phyloP scores from a whole-genome alignment of 2,329 filamentous ascomycete species.

The Rhinocladiella mackenziei region DNA sequence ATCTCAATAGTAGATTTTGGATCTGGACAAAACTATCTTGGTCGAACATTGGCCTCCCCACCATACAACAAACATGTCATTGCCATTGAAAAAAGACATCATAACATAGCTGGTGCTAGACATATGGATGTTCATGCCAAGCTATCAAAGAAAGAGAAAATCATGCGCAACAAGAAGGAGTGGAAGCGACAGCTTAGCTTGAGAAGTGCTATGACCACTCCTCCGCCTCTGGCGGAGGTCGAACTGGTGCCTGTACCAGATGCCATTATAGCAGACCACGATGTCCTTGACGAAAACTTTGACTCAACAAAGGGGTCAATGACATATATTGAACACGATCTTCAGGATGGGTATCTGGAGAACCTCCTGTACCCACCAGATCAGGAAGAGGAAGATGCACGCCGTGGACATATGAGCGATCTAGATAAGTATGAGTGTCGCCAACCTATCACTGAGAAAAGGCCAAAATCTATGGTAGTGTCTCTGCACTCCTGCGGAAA shows the following conservation, averaged over 20 bases:
- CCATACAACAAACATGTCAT: slow-evolving; percentile 85
- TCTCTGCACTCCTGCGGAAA: slow-evolving; percentile 98
- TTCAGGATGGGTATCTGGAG: slow-evolving; percentile 42
- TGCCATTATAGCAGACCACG: background rate
- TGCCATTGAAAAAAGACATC: slow-evolving; percentile 80
- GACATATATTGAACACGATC: slow-evolving; percentile 45
- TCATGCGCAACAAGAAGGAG: slow-evolving; percentile 76
- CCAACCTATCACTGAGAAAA: no score
- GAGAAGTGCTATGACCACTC: slow-evolving; percentile 5
- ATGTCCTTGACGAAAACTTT: slow-evolving; percentile 3
- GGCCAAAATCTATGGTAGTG: slow-evolving; percentile 62
- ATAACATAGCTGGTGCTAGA: slow-evolving; percentile 81
- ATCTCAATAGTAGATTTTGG: slow-evolving; percentile 92
- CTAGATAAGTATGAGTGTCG: no score
- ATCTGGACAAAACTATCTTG: slow-evolving; percentile 93
- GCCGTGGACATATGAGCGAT: no score
- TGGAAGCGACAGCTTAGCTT: slow-evolving; percentile 29
- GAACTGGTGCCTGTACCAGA: slow-evolving; percentile 3
- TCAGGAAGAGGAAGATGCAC: background rate
- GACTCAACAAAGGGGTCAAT: slow-evolving; percentile 32
- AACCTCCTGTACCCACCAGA: slow-evolving; percentile 32
- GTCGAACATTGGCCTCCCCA: slow-evolving; percentile 75
- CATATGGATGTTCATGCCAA: slow-evolving; percentile 79
- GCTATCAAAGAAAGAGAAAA: slow-evolving; percentile 66
- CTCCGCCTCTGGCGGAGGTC: slow-evolving; percentile 7